Percentiles rank a stretch among this genome's conserved stretches.
Conservation (phyloP, 768 basidiomycete species). For the Suillus ampliporus region DNA sequence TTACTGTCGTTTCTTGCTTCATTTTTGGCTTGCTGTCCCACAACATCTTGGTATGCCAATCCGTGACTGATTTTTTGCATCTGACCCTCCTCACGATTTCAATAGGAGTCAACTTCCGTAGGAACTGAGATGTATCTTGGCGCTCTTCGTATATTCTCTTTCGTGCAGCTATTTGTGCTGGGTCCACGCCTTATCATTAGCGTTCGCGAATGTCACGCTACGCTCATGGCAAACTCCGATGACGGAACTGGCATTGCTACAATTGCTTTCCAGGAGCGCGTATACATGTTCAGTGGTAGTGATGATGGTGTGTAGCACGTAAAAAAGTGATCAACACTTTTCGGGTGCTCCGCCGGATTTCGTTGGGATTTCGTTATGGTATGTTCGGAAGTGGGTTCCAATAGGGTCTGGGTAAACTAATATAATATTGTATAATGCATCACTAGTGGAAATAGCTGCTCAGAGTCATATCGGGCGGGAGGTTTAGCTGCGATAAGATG, state of each 20-base stretch:
- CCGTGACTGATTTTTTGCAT: neutral
- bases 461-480: too few relatives aligned
- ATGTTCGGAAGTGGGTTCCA: neutral
- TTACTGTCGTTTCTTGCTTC: neutral
- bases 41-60: neutral
- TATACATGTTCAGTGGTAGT: neutral
- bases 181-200: neutral
- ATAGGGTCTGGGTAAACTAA: neutral
- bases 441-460: neutral
- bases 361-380: neutral
- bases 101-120: neutral
- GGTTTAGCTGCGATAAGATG: neutral
- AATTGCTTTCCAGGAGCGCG: neutral
- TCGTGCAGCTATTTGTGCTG: neutral
- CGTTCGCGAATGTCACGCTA: neutral
- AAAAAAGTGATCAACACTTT: neutral
- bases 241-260: neutral
- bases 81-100: neutral
- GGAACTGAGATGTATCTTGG: neutral
- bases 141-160: neutral
- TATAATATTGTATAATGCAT: neutral
- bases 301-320: neutral
- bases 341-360: neutral
- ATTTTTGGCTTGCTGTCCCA: neutral
- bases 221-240: neutral